These are phyloP conservation scores for Aureobasidium sp. DNA, from an alignment of 2,329 filamentous ascomycete species.

Conservation along the genomic window DNA sequence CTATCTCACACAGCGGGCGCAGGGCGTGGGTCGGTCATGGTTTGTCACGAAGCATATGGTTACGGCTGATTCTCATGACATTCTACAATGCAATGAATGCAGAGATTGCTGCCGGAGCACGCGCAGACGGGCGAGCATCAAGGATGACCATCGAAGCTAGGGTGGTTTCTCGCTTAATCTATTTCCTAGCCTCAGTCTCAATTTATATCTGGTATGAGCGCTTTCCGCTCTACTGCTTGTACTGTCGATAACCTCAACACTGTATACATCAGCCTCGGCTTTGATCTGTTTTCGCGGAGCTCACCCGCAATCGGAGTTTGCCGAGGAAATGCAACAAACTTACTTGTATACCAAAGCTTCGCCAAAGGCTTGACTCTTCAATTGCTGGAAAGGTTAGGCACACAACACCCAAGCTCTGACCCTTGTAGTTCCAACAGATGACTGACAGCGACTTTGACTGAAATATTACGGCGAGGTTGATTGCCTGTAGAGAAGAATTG, in stretches of 20 bases:
- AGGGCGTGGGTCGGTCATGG: not conserved
- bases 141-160: not conserved
- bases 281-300: not conserved
- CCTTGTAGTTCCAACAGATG: not conserved
- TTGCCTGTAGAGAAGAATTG: not conserved
- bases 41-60: constrained; percentile 7
- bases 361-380: not conserved
- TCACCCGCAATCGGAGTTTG: not conserved
- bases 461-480: not conserved
- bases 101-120: not conserved
- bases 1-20: constrained; percentile 1
- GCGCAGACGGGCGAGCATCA: not conserved
- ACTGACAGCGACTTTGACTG: not conserved
- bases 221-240: not conserved
- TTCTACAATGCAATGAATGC: constrained; percentile 4
- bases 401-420: not conserved
- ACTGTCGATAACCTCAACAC: not conserved
- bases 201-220: not conserved
- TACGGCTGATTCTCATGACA: constrained; percentile 1
- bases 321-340: not conserved
- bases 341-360: not conserved
- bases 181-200: not conserved
- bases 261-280: not conserved
- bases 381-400: not conserved
- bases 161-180: not conserved